phyloP scores from a whole-genome alignment of 1,284 basidiomycete species.

The Peniophora sp. region DNA sequence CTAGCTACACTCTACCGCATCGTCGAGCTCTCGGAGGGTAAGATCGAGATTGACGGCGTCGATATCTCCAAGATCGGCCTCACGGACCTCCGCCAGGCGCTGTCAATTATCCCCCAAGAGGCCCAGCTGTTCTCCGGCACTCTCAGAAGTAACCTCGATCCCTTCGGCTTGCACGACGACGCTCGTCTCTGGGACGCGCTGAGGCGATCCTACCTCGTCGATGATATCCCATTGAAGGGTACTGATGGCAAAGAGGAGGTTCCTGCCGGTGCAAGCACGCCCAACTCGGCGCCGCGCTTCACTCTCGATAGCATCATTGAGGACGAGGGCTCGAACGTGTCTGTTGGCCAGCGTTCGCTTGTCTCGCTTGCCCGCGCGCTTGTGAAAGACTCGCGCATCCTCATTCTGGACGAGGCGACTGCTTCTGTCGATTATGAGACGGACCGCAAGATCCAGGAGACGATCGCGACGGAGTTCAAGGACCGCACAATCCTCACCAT shows the following conservation, averaged over 20 bases:
- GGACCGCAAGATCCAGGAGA: slow-evolving; percentile 78
- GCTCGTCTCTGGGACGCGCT: slow-evolving; percentile 77
- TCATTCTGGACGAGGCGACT: slow-evolving; percentile 77
- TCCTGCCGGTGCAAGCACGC: slow-evolving; percentile 15
- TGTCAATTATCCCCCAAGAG: slow-evolving; percentile 89
- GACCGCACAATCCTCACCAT: slow-evolving; percentile 78
- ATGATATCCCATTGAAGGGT: slow-evolving; percentile 20
- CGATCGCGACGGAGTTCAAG: slow-evolving; percentile 76
- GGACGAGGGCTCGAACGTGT: slow-evolving; percentile 77
- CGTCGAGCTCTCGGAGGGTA: slow-evolving; percentile 58
- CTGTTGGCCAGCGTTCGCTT: slow-evolving; percentile 50
- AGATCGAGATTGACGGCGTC: slow-evolving; percentile 57
- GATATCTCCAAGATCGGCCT: slow-evolving; percentile 66
- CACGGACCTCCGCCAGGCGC: slow-evolving; percentile 34
- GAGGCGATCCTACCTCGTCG: slow-evolving; percentile 70
- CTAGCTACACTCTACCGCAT: slow-evolving; percentile 33
- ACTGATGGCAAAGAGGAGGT: slow-evolving; percentile 8
- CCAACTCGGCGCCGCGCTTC: slow-evolving; percentile 33
- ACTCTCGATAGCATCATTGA: slow-evolving; percentile 77
- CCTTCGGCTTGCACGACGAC: slow-evolving; percentile 65
- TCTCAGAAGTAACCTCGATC: slow-evolving; percentile 75
- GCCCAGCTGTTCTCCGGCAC: slow-evolving; percentile 64
- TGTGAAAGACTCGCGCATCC: slow-evolving; percentile 69
- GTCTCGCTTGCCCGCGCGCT: slow-evolving; percentile 78
- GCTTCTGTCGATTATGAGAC: slow-evolving; percentile 82